Evolutionary conservation across 2,329 filamentous ascomycete genomes (phyloP), one percentile per base, ranked within the genome.

Genomic region (Nannizziopsis arthrosporioides): DNA sequence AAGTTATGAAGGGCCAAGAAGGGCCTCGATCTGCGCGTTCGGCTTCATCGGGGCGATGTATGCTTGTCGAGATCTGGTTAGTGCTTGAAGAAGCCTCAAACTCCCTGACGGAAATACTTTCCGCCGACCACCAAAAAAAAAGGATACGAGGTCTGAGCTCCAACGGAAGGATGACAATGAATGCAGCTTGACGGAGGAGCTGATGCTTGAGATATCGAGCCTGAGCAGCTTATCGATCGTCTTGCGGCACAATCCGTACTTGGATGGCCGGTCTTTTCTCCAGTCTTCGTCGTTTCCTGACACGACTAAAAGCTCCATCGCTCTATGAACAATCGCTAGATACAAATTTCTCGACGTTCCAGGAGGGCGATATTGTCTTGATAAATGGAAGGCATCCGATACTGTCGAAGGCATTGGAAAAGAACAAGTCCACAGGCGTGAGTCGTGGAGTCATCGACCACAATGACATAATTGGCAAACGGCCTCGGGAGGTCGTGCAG

Each of bases 391-490:
- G 65, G 53, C 62, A 61, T 39, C 18, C 61, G 2, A 57, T 63
- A 14, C 61, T 75, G 36, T 67, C 66, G 1, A 66, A 65, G 45
- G 69, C 68, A 17, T 61, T 75, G 32, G 61, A 56, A 31, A 57
- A 55, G 41, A 63, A 65, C 18, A 60, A 61, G 8, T 63, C 60
- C 51, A 64, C 62, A 42, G 58, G 65, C 45, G 57, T 61, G 31
- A 60, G 61, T 37, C 57, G 60, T 9, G 68, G 67, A 10, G 47
- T 55, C 32, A 55, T 77, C 27, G 52, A 61, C 4, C 68, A 74
- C 52, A 63, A 70, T 45, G 73, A 78, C 34, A 75, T 88, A 48
- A 82, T 89, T 57, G 83, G 82, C 35, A 76, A 73, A 53, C 64
- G 66, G 36, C 62, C 75, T 3, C 73, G 82, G 52, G 79, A 84